phyloP scores from a whole-genome alignment of 148 eudicot genomes.

The Camellia lanceoleosa region DNA sequence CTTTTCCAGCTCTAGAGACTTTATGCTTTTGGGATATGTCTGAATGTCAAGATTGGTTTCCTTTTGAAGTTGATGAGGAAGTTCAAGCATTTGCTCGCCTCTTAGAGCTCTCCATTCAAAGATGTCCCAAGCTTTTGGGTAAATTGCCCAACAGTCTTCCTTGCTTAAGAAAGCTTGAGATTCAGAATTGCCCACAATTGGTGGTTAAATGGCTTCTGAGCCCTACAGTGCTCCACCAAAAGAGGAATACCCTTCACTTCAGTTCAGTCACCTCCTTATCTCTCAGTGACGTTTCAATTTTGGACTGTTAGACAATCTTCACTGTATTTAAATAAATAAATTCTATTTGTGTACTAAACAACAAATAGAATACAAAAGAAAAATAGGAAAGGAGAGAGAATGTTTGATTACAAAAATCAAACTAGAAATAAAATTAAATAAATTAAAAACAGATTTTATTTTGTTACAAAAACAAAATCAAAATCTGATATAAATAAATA shows the following conservation, averaged over 20 bases:
- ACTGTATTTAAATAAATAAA: too few relatives aligned
- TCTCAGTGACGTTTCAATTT: neutral
- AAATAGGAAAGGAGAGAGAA: too few relatives aligned
- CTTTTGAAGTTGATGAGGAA: slow-evolving; percentile 4
- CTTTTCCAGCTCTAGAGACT: slow-evolving; percentile 20
- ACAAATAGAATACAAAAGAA: too few relatives aligned
- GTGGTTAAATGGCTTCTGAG: neutral
- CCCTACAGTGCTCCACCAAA: neutral
- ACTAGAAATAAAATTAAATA: too few relatives aligned
- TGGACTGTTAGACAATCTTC: too few relatives aligned
- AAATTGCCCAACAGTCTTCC: slow-evolving; percentile 8
- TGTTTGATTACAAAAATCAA: too few relatives aligned
- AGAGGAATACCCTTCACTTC: neutral
- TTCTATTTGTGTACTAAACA: too few relatives aligned
- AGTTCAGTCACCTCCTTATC: neutral
- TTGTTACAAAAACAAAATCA: too few relatives aligned
- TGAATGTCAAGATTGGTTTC: slow-evolving; percentile 17
- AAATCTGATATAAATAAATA: too few relatives aligned
- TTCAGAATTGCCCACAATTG: neutral
- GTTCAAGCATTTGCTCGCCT: slow-evolving; percentile 16
- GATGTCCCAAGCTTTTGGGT: slow-evolving; percentile 17
- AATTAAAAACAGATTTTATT: too few relatives aligned
- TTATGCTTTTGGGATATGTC: slow-evolving; percentile 15
- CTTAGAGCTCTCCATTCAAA: neutral
- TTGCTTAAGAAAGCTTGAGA: neutral